phyloP scores from a whole-genome alignment of 352 stramenopile species.

The Phytophthora citricola region DNA sequence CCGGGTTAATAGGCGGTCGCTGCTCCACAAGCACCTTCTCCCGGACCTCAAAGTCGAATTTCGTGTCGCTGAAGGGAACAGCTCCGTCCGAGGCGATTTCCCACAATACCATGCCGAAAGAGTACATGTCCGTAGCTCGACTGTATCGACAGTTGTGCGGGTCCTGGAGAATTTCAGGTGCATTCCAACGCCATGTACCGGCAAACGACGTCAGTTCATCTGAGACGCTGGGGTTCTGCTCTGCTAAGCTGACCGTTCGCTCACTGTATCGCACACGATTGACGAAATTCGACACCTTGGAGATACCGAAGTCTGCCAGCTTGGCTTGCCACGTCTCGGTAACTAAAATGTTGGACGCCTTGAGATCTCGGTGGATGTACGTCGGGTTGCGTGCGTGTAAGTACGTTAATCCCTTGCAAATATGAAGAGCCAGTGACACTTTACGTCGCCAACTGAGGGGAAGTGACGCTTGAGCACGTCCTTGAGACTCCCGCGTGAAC shows the following conservation, averaged over 20 bases:
- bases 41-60: slow-evolving; percentile 77
- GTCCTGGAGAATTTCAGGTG: slow-evolving; percentile 69
- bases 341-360: slow-evolving; percentile 77
- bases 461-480: slow-evolving; percentile 70
- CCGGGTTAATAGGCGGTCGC: slow-evolving; percentile 57
- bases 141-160: slow-evolving; percentile 72
- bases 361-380: slow-evolving; percentile 80
- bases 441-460: slow-evolving; percentile 68
- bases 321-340: slow-evolving; percentile 79
- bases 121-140: slow-evolving; percentile 75
- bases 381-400: slow-evolving; percentile 75
- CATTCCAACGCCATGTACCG: slow-evolving; percentile 78
- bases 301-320: slow-evolving; percentile 63
- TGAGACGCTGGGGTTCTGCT: slow-evolving; percentile 50
- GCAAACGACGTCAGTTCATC: slow-evolving; percentile 72
- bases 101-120: slow-evolving; percentile 78
- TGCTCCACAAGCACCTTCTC: slow-evolving; percentile 64
- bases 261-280: slow-evolving; percentile 50
- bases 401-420: slow-evolving; percentile 74
- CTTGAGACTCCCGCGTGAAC: slow-evolving; percentile 71
- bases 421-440: slow-evolving; percentile 59
- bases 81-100: slow-evolving; percentile 70
- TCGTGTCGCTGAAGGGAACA: slow-evolving; percentile 66
- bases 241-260: slow-evolving; percentile 36
- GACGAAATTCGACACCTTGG: slow-evolving; percentile 55